Evolutionary conservation across 345 rosid species (phyloP).

Genomic region (Citrus trifoliata): DNA sequence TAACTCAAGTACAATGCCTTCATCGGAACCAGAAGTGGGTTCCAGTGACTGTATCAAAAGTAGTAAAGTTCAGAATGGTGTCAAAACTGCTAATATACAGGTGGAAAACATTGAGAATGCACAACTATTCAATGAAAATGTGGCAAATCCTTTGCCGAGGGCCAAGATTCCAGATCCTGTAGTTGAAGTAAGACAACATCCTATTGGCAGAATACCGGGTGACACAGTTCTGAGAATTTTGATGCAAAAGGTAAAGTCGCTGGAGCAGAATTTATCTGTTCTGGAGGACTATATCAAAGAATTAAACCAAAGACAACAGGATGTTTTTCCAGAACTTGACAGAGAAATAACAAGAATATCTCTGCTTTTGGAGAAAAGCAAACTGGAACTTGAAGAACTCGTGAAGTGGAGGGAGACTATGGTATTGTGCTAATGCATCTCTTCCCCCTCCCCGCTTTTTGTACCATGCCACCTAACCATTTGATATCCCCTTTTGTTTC

Average conservation of each 20-base stretch:
- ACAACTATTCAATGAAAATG: slow-evolving; percentile 31
- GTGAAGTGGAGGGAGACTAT: slow-evolving; percentile 54
- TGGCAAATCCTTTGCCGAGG: slow-evolving; percentile 18
- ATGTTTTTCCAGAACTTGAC: slow-evolving; percentile 51
- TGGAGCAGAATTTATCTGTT: slow-evolving; percentile 67
- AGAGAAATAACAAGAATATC: slow-evolving; percentile 53
- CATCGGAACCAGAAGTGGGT: slow-evolving; percentile 28
- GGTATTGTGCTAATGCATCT: slow-evolving; percentile 35
- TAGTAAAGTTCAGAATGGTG: slow-evolving; percentile 27
- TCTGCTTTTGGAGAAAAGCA: slow-evolving; percentile 48
- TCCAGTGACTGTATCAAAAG: slow-evolving; percentile 26
- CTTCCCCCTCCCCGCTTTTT: background rate
- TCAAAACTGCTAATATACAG: slow-evolving; percentile 14
- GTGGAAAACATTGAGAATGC: slow-evolving; percentile 30
- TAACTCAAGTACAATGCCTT: slow-evolving; percentile 26
- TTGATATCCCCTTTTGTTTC: background rate
- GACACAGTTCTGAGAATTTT: slow-evolving; percentile 77
- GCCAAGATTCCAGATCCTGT: slow-evolving; percentile 49
- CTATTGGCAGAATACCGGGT: slow-evolving; percentile 53
- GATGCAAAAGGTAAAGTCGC: slow-evolving; percentile 86
- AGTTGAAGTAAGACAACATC: slow-evolving; percentile 59
- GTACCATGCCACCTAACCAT: background rate
- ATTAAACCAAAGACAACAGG: slow-evolving; percentile 52
- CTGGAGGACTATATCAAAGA: slow-evolving; percentile 75
- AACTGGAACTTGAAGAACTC: slow-evolving; percentile 51